phyloP scores from a whole-genome alignment of 2,329 filamentous ascomycete species.

The Fusarium anthophilum region DNA sequence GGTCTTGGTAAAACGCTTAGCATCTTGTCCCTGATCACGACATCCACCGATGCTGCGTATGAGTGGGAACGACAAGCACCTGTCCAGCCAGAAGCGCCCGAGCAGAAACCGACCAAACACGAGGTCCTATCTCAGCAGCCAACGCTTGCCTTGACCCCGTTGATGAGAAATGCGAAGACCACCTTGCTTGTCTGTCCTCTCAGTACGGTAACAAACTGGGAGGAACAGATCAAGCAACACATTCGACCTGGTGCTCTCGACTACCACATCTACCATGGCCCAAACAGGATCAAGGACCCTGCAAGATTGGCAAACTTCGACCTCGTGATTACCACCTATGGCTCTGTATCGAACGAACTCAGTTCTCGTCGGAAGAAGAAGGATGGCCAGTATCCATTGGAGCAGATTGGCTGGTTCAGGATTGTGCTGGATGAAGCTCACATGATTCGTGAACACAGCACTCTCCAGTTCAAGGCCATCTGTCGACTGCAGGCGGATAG shows the following conservation, averaged over 20 bases:
- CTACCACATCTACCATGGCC: slow-evolving; percentile 88
- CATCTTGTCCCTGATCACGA: slow-evolving; percentile 79
- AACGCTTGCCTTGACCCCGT: slow-evolving; percentile 58
- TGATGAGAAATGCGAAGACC: slow-evolving; percentile 76
- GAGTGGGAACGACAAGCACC: slow-evolving; percentile 68
- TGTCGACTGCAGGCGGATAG: slow-evolving; percentile 81
- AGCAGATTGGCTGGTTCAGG: slow-evolving; percentile 88
- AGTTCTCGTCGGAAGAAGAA: slow-evolving; percentile 70
- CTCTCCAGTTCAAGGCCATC: slow-evolving; percentile 84
- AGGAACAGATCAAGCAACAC: slow-evolving; percentile 88
- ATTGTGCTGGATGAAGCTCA: slow-evolving; percentile 96
- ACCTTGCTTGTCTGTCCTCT: slow-evolving; percentile 90
- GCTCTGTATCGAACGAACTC: slow-evolving; percentile 84
- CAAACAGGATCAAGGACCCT: slow-evolving; percentile 75
- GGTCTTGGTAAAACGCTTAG: slow-evolving; percentile 88
- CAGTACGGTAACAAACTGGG: slow-evolving; percentile 94
- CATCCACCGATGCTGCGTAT: slow-evolving; percentile 69
- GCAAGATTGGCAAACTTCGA: slow-evolving; percentile 77
- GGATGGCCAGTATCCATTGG: slow-evolving; percentile 70
- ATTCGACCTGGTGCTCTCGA: slow-evolving; percentile 70
- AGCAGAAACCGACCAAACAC: slow-evolving; percentile 50
- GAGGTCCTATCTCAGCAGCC: slow-evolving; percentile 48
- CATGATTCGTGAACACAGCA: slow-evolving; percentile 86
- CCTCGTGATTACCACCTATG: slow-evolving; percentile 92
- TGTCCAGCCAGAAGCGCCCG: slow-evolving; percentile 56